Evolutionary conservation across 306 rosid species (phyloP), one percentile per base, ranked within the genome.

Genomic region (Urtica urens): DNA sequence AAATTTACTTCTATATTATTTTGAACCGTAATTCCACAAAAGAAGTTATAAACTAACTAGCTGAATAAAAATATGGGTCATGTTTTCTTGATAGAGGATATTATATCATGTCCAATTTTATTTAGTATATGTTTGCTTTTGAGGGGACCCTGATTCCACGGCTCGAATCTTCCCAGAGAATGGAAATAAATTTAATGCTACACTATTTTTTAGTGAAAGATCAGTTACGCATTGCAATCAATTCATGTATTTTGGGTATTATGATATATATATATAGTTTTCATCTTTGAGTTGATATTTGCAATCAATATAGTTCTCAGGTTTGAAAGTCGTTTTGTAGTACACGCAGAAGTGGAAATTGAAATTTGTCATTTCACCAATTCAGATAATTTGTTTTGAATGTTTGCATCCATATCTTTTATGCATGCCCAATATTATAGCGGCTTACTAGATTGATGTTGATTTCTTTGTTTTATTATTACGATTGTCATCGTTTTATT

Each of bases 271-370:
- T n/a, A n/a, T n/a, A n/a, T n/a, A n/a, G n/a, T n/a, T n/a, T n/a
- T n/a, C n/a, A n/a, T n/a, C n/a, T n/a, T n/a, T n/a, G n/a, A 29
- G 41, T 51, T 63, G 46, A 17, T 28, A 46, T 28, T 13, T 35
- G 16, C 44, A 28, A 48, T 28, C 23, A 7, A 51, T 15, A 24
- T 64, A 16, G 21, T 40, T 67, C 34, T 56, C 19, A 51, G 12
- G 53, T 56, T 54, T 60, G 64, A 50, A 76, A 67, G 58, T 18
- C 47, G n/a, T 51, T 58, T 53, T 49, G 38, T 64, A 45, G 37
- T 23, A 21, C 30, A 26, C 10, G 1, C 34, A 38, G 46, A 38
- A 58, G 23, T 13, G 31, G 62, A 57, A 46, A 31, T 31, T 12
- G 52, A 49, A 52, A 12, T 42, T 45, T 37, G 35, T 11, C 20